phyloP scores from a whole-genome alignment of 192 early-diverging fungal species.

The Umbelopsis vinacea region DNA sequence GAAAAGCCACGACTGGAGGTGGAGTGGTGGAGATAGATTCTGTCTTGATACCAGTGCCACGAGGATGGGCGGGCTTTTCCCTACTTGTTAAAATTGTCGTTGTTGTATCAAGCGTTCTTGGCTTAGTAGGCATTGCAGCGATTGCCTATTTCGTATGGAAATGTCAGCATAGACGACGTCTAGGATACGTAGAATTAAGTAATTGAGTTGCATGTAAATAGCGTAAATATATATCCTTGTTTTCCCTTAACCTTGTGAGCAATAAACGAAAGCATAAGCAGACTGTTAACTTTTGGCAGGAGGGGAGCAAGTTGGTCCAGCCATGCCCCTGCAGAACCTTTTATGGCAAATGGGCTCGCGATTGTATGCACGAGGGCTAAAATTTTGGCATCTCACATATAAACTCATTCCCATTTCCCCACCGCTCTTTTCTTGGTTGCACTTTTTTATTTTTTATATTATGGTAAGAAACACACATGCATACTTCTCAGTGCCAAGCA shows the following conservation, averaged over 20 bases:
- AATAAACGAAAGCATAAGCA: background rate
- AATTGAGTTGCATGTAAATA: slow-evolving; percentile 6
- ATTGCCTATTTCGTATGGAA: slow-evolving; percentile 12
- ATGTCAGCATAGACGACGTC: slow-evolving; percentile 16
- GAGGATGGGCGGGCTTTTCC: slow-evolving; percentile 17
- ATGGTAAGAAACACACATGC: background rate
- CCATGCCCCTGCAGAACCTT: slow-evolving; percentile 22
- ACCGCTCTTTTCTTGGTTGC: background rate
- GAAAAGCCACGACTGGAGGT: slow-evolving; percentile 29
- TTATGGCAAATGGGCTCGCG: slow-evolving; percentile 20
- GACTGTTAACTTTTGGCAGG: background rate
- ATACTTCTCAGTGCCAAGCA: background rate
- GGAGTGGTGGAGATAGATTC: slow-evolving; percentile 33
- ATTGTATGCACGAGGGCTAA: slow-evolving; percentile 1
- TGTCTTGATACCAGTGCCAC: slow-evolving; percentile 25
- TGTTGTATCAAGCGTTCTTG: slow-evolving; percentile 2
- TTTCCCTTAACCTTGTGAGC: background rate
- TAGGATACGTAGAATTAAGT: slow-evolving; percentile 18
- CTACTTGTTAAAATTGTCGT: background rate
- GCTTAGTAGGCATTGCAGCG: background rate
- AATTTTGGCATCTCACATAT: background rate
- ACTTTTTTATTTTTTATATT: background rate
- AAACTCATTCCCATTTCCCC: background rate
- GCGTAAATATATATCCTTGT: background rate
- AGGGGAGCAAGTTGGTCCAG: slow-evolving; percentile 7